Evolutionary conservation across 441 rosid genomes (phyloP).

Genomic region (Arabidopsis lyrata): DNA sequence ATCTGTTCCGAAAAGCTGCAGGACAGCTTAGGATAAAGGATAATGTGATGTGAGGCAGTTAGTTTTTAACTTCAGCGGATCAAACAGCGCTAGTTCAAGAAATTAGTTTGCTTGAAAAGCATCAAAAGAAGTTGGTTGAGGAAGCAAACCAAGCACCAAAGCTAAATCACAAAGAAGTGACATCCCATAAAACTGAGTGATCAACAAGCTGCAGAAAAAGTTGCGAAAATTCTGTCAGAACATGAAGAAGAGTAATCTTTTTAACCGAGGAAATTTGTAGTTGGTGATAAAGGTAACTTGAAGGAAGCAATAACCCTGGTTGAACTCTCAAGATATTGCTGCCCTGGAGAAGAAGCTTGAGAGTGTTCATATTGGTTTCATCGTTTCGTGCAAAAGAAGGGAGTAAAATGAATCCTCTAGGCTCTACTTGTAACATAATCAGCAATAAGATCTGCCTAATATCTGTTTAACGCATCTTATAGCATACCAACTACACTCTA

Average conservation of each 20-base stretch:
- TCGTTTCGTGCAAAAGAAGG: too few species aligned
- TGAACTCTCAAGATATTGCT: constrained; percentile 74
- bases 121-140: constrained; percentile 80
- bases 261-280: constrained; percentile 57
- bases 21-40: constrained; percentile 61
- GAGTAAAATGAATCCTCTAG: too few species aligned
- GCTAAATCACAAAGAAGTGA: constrained; percentile 87
- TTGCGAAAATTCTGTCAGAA: constrained; percentile 85
- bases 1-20: too few species aligned
- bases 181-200: constrained; percentile 76
- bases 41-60: constrained; percentile 50
- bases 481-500: too few species aligned
- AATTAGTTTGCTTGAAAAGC: constrained; percentile 82
- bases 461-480: too few species aligned
- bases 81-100: constrained; percentile 81
- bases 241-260: constrained; percentile 63
- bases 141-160: constrained; percentile 93
- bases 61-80: constrained; percentile 66
- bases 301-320: constrained; percentile 76
- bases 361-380: constrained; percentile 55
- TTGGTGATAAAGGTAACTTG: constrained; percentile 62
- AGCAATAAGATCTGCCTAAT: too few species aligned
- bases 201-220: constrained; percentile 79
- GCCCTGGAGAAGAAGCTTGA: constrained; percentile 89
- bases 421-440: too few species aligned